Percentiles rank a stretch among this genome's conserved stretches.
Evolutionary conservation across 2,329 filamentous ascomycete species (phyloP).

Genomic region (Aspergillus unguis): DNA sequence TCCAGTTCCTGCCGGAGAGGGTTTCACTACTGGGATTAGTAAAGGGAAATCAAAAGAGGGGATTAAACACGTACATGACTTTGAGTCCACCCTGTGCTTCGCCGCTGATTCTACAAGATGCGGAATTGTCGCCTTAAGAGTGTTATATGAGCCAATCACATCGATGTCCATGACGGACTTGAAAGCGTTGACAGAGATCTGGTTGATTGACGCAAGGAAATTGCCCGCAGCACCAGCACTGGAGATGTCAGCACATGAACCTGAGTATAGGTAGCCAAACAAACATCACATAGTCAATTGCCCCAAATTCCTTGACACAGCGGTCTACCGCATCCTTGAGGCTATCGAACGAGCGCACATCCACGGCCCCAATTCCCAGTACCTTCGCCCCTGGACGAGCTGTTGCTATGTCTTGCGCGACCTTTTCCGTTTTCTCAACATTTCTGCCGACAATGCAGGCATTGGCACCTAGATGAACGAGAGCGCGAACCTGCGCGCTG

Average conservation of each 20-base stretch:
- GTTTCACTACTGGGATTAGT: slow-evolving; percentile 20
- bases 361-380: slow-evolving; percentile 71
- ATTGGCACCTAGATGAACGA: slow-evolving; percentile 87
- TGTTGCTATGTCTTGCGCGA: slow-evolving; percentile 77
- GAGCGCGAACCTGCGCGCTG: slow-evolving; percentile 84
- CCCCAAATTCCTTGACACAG: slow-evolving; percentile 77
- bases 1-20: slow-evolving; percentile 56
- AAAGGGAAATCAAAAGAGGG: no score
- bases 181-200: slow-evolving; percentile 84
- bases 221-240: slow-evolving; percentile 94
- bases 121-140: slow-evolving; percentile 84
- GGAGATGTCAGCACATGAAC: slow-evolving; percentile 1
- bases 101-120: slow-evolving; percentile 72
- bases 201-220: slow-evolving; percentile 81
- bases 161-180: slow-evolving; percentile 96
- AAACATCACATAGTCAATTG: slow-evolving; percentile 89
- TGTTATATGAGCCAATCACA: slow-evolving; percentile 89
- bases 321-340: slow-evolving; percentile 71
- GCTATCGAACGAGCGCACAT: slow-evolving; percentile 69
- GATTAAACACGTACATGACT: slow-evolving; percentile 39
- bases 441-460: slow-evolving; percentile 93
- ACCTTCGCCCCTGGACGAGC: slow-evolving; percentile 77
- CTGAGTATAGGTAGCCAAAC: slow-evolving; percentile 19
- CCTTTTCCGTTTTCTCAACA: slow-evolving; percentile 77
- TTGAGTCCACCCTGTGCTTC: slow-evolving; percentile 59